Base-by-base conservation (phyloP, 805 yeast genomes). In the Hanseniaspora occidentalis region DNA sequence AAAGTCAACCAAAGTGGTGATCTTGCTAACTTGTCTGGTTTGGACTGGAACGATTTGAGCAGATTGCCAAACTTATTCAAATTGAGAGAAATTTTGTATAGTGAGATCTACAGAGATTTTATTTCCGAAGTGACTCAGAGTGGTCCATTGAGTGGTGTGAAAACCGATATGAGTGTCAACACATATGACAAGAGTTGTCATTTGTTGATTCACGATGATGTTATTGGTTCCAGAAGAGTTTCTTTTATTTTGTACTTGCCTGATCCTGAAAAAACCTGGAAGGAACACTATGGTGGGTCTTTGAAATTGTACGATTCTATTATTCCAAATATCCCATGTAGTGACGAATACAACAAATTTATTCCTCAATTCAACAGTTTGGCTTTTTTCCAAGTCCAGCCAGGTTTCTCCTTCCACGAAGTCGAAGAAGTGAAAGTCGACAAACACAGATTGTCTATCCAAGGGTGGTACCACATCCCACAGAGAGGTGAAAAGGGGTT, bases 401-500 rank as follows among this genome's bases (percentile, higher is more conserved):
- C 98, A 1, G 99, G 98, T 0, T 71, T 80, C 37, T 83, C 95
- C 2, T 92, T 92, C 70, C 99, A 92, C 58, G 98, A 94, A 52
- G 99, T 92, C 10, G 97, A 94, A 62, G 98, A 92, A 58, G 98
- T 94, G 1, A 72, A 79, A 45, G 95, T 79, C 1, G 95, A 88
- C 54, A 84, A 80, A 54, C 94, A 86, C 47, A 71, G 99, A 53
- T 65, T 92, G 26, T 84, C 95, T 1, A 84, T 92, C 45, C 96
- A 92, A 53, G 99, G 99, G 1, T 94, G 99, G 99, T 94, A 89
- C 56, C 99, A 92, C 59, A 84, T 88, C 39, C 99, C 99, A 3
- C 97, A 92, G 57, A 65, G 64, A 9, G 96, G 95, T 8, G 99
- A 92, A 60, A 77, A 73, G 25, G 97, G 96, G 0, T 89, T 60